Conservation (phyloP, 495 filamentous ascomycete species). For the Trichoderma erinaceum region DNA sequence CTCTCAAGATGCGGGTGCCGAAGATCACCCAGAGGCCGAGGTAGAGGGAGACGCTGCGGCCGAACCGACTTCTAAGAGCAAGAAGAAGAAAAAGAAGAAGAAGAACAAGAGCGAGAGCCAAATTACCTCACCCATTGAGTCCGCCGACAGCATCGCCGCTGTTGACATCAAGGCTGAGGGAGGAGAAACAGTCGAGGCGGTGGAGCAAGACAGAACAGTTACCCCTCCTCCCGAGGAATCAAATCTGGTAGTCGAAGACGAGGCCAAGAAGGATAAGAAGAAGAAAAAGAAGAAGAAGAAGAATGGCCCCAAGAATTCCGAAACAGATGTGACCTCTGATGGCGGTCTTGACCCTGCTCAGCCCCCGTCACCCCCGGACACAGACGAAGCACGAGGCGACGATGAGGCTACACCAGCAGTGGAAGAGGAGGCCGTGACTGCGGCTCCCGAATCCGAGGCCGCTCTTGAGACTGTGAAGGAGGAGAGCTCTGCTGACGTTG, state of each 20-base stretch:
- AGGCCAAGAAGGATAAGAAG: conserved; percentile 5
- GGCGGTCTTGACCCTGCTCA: conserved; percentile 6
- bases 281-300: conserved; percentile 17
- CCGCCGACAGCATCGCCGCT: background rate
- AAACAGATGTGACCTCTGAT: conserved; percentile 9
- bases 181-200: conserved; percentile 13
- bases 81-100: conserved; percentile 18
- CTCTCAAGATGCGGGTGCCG: conserved; percentile 17
- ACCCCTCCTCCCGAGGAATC: conserved; percentile 6
- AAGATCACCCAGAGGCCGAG: conserved; percentile 15
- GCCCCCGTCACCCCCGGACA: background rate
- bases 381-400: conserved; percentile 1
- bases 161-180: conserved; percentile 12
- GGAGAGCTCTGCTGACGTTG: background rate
- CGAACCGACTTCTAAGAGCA: conserved; percentile 13
- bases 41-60: conserved; percentile 15
- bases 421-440: background rate
- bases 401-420: background rate
- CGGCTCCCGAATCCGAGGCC: background rate
- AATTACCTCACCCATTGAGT: background rate
- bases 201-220: conserved; percentile 15
- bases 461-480: background rate
- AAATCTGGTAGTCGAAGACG: conserved; percentile 4
- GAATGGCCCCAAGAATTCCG: conserved; percentile 16
- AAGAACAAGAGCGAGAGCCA: conserved; percentile 16